phyloP scores from a whole-genome alignment of 345 rosid genomes.

The Salix caprea region DNA sequence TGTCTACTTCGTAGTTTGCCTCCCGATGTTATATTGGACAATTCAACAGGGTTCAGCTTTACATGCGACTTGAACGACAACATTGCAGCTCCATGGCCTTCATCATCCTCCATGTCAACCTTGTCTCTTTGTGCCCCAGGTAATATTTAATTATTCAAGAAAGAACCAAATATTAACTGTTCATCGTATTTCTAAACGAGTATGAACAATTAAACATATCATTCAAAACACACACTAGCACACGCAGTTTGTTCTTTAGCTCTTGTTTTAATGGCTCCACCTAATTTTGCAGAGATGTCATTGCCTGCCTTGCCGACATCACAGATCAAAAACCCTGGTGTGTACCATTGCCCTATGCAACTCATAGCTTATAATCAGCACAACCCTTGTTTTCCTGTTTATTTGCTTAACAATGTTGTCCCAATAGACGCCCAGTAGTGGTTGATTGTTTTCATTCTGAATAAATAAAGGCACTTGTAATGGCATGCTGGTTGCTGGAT shows the following conservation, averaged over 20 bases:
- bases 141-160: constrained; percentile 20
- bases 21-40: constrained; percentile 74
- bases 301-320: constrained; percentile 93
- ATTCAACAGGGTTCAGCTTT: constrained; percentile 79
- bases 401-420: too few relatives aligned
- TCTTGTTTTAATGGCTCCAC: background rate
- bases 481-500: background rate
- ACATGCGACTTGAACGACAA: constrained; percentile 95
- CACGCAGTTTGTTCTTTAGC: background rate
- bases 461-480: background rate
- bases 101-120: constrained; percentile 74
- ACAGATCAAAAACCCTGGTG: constrained; percentile 69
- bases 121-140: constrained; percentile 95
- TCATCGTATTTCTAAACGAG: background rate
- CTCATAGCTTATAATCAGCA: background rate
- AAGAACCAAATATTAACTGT: background rate
- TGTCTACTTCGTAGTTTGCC: constrained; percentile 91
- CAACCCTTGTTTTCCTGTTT: too few relatives aligned
- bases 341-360: constrained; percentile 7
- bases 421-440: background rate
- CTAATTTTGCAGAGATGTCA: constrained; percentile 77
- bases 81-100: constrained; percentile 97
- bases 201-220: background rate
- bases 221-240: background rate
- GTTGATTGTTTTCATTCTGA: background rate